These are phyloP conservation scores for Colletotrichum salicis DNA, from an alignment of 2,329 filamentous ascomycete genomes.

Conservation along the genomic window DNA sequence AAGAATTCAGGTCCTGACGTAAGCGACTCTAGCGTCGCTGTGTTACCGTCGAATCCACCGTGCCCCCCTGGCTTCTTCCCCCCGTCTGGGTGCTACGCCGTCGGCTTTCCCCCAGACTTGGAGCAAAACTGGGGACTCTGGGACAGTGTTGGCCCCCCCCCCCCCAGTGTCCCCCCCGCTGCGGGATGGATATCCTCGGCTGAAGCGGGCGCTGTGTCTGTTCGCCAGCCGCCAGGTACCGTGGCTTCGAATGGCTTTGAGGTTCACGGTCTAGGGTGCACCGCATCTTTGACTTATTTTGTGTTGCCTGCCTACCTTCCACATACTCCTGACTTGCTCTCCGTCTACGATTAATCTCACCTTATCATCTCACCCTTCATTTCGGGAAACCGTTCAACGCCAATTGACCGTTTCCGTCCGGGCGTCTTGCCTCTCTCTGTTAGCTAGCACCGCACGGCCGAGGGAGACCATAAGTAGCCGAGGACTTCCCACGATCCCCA, in stretches of 20 bases:
- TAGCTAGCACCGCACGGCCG: slow-evolving; percentile 20
- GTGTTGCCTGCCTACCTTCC: not conserved
- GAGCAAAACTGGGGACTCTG: slow-evolving; percentile 3
- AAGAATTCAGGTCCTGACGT: slow-evolving; percentile 28
- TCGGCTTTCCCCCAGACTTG: slow-evolving; percentile 23
- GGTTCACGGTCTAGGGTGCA: slow-evolving; percentile 33
- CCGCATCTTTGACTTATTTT: slow-evolving; percentile 10
- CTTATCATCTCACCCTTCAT: slow-evolving; percentile 10
- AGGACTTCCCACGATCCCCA: slow-evolving; percentile 20
- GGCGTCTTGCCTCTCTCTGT: not conserved
- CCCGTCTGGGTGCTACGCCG: not conserved
- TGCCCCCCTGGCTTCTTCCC: slow-evolving; percentile 17
- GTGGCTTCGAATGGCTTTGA: slow-evolving; percentile 34
- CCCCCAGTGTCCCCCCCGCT: slow-evolving; percentile 16
- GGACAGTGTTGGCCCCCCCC: not conserved
- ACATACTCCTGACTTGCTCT: not conserved
- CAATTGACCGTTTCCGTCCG: slow-evolving; percentile 29
- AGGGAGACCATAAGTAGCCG: slow-evolving; percentile 27
- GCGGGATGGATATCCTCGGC: slow-evolving; percentile 41
- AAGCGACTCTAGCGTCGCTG: slow-evolving; percentile 8
- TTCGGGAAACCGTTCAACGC: slow-evolving; percentile 1
- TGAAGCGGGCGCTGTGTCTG: slow-evolving; percentile 35
- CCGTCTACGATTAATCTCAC: not conserved
- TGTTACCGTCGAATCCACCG: too few species aligned
- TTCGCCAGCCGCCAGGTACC: slow-evolving; percentile 30